These are phyloP conservation scores for Ilex asprella DNA, from an alignment of 257 asterid species.

Conservation along the genomic window DNA sequence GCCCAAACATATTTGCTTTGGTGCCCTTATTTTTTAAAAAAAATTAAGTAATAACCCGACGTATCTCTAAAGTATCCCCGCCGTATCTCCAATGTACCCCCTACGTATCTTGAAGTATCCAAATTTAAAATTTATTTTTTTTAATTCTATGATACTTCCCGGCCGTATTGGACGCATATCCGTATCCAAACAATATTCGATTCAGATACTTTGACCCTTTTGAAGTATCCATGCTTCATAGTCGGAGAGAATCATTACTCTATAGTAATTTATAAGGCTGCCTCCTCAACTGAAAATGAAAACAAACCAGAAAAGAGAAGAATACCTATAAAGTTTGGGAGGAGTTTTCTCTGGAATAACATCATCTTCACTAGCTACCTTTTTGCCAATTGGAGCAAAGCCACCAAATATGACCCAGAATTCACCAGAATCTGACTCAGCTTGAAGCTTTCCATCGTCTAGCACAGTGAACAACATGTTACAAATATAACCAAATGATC, in stretches of 20 bases:
- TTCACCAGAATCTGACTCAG: constrained; percentile 96
- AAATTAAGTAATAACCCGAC: too few species aligned
- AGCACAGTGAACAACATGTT: constrained; percentile 16
- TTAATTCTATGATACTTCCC: too few species aligned
- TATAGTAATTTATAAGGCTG: neutral
- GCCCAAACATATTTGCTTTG: too few species aligned
- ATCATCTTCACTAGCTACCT: constrained; percentile 84
- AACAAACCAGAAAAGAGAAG: constrained; percentile 2
- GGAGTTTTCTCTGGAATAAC: constrained; percentile 79
- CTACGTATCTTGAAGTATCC: too few species aligned
- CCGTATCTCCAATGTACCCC: too few species aligned
- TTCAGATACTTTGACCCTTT: neutral
- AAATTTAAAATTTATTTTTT: too few species aligned
- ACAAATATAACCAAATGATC: neutral
- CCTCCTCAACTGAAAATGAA: neutral
- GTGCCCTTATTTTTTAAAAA: too few species aligned
- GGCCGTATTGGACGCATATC: too few species aligned
- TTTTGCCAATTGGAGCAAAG: constrained; percentile 94
- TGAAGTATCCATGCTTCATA: neutral
- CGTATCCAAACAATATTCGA: neutral
- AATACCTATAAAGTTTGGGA: constrained; percentile 66
- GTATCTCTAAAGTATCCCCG: too few species aligned
- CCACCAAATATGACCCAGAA: constrained; percentile 99
- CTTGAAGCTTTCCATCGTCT: constrained; percentile 97
- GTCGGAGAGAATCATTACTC: neutral